Evolutionary conservation across 805 yeast species (phyloP), one percentile per base, ranked within the genome.

Genomic region (Kodamaea lidongshanica): DNA sequence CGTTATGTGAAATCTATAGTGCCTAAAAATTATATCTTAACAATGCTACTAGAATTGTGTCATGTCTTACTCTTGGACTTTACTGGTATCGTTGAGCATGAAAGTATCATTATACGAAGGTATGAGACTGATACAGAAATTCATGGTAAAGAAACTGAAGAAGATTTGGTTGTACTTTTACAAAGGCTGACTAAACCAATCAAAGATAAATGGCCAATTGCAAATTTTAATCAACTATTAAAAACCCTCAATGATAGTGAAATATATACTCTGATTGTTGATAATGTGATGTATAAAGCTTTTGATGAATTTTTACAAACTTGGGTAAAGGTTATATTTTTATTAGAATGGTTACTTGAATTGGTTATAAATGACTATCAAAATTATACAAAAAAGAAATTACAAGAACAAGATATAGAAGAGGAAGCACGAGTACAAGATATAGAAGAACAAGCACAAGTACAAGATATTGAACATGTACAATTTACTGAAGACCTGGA

Each of bases 271-370:
- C 30, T 35, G 16, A 23, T 50, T 2, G 30, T 42, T 7, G 55
- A 49, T 24, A 55, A 44, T 27, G 52, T 43, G 32, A 42, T 53
- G 3, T 44, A 40, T 28, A 17, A 23, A 6, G 23, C 25, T 5
- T 39, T 39, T 11, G 44, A 41, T 3, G 45, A 38, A 4, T 56
- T 56, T 23, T 28, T 32, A 5, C 49, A 40, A 17, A 21, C 29
- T 3, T 57, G 64, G 64, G 26, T 35, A 16, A 56, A 46, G 31
- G 29, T 46, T 6, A 42, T 43, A 28, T 51, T 41, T 20, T 25
- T 51, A 15, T 34, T 45, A 5, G 46, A 40, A 19, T 54, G 60
- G 58, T 19, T 53, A 7, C 36, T 51, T 11, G 28, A 29, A 19
- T 16, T 32, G 2, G 35, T 36, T 1, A 24, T 44, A 2, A 36